Base-by-base conservation (phyloP, 73 alveolate species). In the Blepharisma stoltei region DNA sequence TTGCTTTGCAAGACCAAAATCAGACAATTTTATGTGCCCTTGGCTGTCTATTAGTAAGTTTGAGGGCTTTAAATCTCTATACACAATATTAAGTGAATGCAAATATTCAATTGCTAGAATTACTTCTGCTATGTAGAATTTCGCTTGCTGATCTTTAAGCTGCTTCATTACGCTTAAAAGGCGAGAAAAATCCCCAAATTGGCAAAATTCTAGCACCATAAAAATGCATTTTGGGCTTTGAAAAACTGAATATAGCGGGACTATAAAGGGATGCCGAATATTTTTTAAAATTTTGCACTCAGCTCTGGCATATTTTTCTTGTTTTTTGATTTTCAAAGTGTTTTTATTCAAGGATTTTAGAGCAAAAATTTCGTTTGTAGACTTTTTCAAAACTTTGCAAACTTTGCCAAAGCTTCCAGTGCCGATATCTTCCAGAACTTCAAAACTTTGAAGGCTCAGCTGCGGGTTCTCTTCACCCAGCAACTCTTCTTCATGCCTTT, bases 271-370 rank as follows among this genome's bases (percentile, higher is more conserved):
- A 49, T 89, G 89, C 11, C 81, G 54, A 7, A 86, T 76, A 43
- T 54, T 49, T n/a, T 48, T 53, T 52, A 89, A 67, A 4, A 81
- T 81, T 6, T 77, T 75, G 43, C 60, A 79, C 73, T 81, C 89
- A 9, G 60, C 27, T 7, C 49, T 41, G 23, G 89, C 83, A 38
- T 77, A 77, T 70, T 77, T 77, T 20, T 67, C 8, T 25, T 68
- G 67, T 7, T 91, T 94, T 85, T 89, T 90, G 11, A 93, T 95
- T 86, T 87, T 90, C 23, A 95, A 84, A 65, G 89, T 82, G 23
- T 81, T 84, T 81, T 93, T 95, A 25, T 88, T 67, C 49, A 95
- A 78, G 23, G 84, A 91, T 78, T 95, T 95, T 97, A 95, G 83
- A 4, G 99, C 99, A 70, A 75, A 90, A 38, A 37, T 77, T 48